Evolutionary conservation across 441 rosid species (phyloP).

Genomic region (Breynia disticha): DNA sequence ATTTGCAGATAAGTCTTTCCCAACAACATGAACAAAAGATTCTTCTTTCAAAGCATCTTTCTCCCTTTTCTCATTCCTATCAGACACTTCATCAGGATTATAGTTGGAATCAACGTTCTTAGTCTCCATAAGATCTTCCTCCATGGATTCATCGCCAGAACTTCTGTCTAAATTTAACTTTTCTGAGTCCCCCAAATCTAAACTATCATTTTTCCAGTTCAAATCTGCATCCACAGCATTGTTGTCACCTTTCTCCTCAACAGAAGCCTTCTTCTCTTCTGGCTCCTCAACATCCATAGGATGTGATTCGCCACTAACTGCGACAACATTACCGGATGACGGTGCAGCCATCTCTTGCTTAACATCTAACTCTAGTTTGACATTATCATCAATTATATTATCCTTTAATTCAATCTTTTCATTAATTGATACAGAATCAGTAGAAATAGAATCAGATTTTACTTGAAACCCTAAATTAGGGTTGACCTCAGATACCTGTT

Average conservation of each 20-base stretch:
- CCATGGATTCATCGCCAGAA: slow-evolving; percentile 97
- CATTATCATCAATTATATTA: slow-evolving; percentile 91
- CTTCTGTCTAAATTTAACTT: slow-evolving; percentile 91
- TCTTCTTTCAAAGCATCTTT: slow-evolving; percentile 33
- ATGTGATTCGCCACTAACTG: slow-evolving; percentile 68
- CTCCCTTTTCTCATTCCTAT: slow-evolving; percentile 40
- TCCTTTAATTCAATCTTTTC: slow-evolving; percentile 94
- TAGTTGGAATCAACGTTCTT: slow-evolving; percentile 65
- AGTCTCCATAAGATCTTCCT: slow-evolving; percentile 74
- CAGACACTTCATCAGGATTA: slow-evolving; percentile 42
- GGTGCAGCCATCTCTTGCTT: slow-evolving; percentile 76
- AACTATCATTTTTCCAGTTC: slow-evolving; percentile 54
- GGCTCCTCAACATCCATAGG: slow-evolving; percentile 91
- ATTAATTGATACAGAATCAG: slow-evolving; percentile 96
- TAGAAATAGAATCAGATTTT: slow-evolving; percentile 97
- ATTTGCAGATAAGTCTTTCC: slow-evolving; percentile 35
- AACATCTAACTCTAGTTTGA: slow-evolving; percentile 93
- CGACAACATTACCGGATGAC: slow-evolving; percentile 48
- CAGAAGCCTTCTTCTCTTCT: slow-evolving; percentile 53
- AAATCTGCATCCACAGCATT: slow-evolving; percentile 55
- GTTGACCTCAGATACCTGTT: slow-evolving; percentile 99
- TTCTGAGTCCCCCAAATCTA: slow-evolving; percentile 71
- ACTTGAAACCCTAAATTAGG: slow-evolving; percentile 88
- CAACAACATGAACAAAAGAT: slow-evolving; percentile 34
- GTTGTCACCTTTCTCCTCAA: slow-evolving; percentile 61